These are phyloP conservation scores for Tricholoma hemisulphureum DNA, from an alignment of 768 basidiomycete genomes.

Conservation along the genomic window DNA sequence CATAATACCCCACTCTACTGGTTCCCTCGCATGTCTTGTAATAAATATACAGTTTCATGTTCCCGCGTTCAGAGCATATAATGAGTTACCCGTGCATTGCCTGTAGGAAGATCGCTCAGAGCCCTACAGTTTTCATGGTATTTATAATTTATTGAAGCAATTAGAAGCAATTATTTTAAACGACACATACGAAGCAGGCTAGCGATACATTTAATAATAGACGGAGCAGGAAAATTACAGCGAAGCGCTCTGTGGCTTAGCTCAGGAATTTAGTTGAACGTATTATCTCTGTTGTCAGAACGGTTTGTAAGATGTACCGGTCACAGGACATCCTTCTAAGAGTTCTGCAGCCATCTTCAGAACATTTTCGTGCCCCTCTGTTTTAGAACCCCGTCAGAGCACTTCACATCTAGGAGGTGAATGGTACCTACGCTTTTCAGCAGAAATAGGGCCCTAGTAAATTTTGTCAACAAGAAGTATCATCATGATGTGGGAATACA, in stretches of 20 bases:
- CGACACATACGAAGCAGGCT: too few species aligned
- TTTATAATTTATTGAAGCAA: too few species aligned
- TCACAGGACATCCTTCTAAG: conserved; percentile 39
- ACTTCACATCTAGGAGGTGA: too few species aligned
- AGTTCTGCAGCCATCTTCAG: conserved; percentile 41
- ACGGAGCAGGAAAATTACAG: too few species aligned
- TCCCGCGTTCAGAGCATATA: too few species aligned
- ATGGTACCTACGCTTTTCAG: conserved; percentile 33
- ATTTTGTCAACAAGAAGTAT: not conserved
- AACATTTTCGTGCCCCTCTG: conserved; percentile 43
- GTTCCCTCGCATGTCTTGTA: not conserved
- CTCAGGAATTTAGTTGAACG: too few species aligned
- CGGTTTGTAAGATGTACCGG: not conserved
- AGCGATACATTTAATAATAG: too few species aligned
- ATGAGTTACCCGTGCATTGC: too few species aligned
- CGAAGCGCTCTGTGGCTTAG: too few species aligned
- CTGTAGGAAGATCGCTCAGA: too few species aligned
- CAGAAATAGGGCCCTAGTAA: conserved; percentile 35
- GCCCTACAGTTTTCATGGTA: too few species aligned
- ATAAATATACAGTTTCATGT: not conserved
- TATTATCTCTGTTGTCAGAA: not conserved
- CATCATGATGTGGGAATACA: not conserved
- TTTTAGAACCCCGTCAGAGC: not conserved
- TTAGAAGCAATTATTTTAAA: too few species aligned
- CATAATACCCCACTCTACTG: not conserved